These are phyloP conservation scores for Malassezia vespertilionis DNA, from an alignment of 1,284 basidiomycete genomes.

Conservation along the genomic window DNA sequence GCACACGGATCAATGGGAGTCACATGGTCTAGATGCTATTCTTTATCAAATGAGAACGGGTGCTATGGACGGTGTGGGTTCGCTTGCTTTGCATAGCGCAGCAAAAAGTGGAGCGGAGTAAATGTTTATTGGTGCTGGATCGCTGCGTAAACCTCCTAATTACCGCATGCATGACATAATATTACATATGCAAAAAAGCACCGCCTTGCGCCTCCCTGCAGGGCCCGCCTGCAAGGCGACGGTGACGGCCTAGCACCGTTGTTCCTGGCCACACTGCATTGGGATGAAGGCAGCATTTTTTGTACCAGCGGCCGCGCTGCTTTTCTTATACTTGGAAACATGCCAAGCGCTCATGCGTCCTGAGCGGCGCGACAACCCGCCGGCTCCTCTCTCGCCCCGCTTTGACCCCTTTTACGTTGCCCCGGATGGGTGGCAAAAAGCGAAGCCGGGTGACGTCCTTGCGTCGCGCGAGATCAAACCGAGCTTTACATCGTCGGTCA, in stretches of 20 bases:
- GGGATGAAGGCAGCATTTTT: background rate
- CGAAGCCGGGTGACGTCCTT: constrained; percentile 14
- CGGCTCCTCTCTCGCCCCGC: constrained; percentile 6
- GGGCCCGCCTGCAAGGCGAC: background rate
- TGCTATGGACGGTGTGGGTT: too few species aligned
- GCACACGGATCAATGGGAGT: too few species aligned
- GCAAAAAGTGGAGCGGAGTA: too few species aligned
- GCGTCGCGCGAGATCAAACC: constrained; percentile 8
- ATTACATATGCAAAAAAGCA: background rate
- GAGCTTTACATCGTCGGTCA: constrained; percentile 20
- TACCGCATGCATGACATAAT: too few species aligned
- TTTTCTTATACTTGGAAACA: background rate
- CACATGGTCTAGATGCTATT: too few species aligned
- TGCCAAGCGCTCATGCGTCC: background rate
- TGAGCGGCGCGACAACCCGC: background rate
- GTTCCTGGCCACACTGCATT: background rate
- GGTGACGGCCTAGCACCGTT: too few species aligned
- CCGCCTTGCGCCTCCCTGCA: background rate
- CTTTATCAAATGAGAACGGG: too few species aligned
- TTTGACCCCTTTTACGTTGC: constrained; percentile 15
- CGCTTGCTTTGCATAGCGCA: too few species aligned
- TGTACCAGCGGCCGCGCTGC: background rate
- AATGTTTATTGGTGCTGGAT: too few species aligned
- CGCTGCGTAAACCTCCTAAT: too few species aligned
- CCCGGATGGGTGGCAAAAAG: constrained; percentile 4